phyloP scores from a whole-genome alignment of 257 asterid species.

The Fraxinus cuspidata region DNA sequence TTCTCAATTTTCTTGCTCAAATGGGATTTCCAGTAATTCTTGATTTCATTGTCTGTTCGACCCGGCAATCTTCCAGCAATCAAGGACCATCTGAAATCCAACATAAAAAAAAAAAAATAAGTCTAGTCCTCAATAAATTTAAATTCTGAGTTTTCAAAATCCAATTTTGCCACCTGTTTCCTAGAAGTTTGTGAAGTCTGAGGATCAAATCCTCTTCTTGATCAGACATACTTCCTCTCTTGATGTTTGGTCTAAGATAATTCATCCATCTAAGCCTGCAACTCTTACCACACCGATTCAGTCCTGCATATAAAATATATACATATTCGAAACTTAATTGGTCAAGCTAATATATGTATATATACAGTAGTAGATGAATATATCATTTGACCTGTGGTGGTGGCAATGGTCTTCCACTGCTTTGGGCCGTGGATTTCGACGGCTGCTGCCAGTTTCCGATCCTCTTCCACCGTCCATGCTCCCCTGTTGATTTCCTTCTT shows the following conservation, averaged over 20 bases:
- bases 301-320: constrained; percentile 28
- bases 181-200: constrained; percentile 56
- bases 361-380: too few relatives aligned
- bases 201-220: constrained; percentile 64
- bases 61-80: constrained; percentile 49
- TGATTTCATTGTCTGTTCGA: constrained; percentile 56
- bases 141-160: neutral
- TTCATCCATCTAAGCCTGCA: constrained; percentile 67
- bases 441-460: constrained; percentile 46
- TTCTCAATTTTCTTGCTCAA: constrained; percentile 38
- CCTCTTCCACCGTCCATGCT: constrained; percentile 63
- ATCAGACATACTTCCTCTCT: constrained; percentile 59
- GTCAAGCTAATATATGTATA: neutral
- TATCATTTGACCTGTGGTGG: constrained; percentile 42
- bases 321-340: too few relatives aligned
- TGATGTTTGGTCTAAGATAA: constrained; percentile 57
- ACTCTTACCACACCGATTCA: constrained; percentile 51
- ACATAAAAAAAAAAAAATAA: neutral
- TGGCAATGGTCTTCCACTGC: constrained; percentile 49
- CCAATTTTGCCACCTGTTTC: constrained; percentile 41
- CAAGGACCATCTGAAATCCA: constrained; percentile 38
- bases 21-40: constrained; percentile 47
- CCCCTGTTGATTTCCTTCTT: constrained; percentile 47
- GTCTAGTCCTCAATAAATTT: too few relatives aligned
- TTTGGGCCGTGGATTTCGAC: constrained; percentile 43